Conservation (phyloP, 148 eudicot genomes). For the Chenopodium quinoa region DNA sequence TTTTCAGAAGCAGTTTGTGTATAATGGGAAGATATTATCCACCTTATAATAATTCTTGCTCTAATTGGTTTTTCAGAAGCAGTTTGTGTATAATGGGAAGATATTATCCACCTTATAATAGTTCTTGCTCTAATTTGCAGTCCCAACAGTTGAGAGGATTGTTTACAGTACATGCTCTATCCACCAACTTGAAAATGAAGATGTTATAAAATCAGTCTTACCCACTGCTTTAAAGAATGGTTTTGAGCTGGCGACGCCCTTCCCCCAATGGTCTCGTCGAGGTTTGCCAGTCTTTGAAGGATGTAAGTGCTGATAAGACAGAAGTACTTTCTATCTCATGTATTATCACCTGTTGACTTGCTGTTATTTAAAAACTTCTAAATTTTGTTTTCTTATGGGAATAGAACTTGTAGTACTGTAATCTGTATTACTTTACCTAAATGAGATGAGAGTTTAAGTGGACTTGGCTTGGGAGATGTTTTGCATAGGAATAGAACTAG, state of each 20-base stretch:
- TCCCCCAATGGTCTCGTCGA: slow-evolving; percentile 87
- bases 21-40: neutral
- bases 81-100: neutral
- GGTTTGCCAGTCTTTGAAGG: slow-evolving; percentile 85
- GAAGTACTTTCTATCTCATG: neutral
- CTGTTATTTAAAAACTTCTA: neutral
- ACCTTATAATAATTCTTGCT: neutral
- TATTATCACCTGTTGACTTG: neutral
- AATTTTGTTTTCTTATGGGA: neutral
- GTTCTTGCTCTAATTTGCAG: slow-evolving; percentile 34
- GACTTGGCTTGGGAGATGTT: neutral
- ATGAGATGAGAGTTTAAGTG: neutral
- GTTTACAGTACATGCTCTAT: slow-evolving; percentile 96
- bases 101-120: neutral
- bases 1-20: neutral
- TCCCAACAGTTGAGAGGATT: slow-evolving; percentile 90
- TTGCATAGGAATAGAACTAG: neutral
- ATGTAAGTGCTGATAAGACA: slow-evolving; percentile 50
- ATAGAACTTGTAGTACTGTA: neutral
- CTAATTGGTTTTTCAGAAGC: neutral
- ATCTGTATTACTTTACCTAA: neutral
- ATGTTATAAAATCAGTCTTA: slow-evolving; percentile 70
- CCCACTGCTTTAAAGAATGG: slow-evolving; percentile 63
- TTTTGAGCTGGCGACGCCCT: slow-evolving; percentile 69
- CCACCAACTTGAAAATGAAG: slow-evolving; percentile 93